Base-by-base conservation (phyloP, 2,329 filamentous ascomycete species). In the Geosmithia putterillii region DNA sequence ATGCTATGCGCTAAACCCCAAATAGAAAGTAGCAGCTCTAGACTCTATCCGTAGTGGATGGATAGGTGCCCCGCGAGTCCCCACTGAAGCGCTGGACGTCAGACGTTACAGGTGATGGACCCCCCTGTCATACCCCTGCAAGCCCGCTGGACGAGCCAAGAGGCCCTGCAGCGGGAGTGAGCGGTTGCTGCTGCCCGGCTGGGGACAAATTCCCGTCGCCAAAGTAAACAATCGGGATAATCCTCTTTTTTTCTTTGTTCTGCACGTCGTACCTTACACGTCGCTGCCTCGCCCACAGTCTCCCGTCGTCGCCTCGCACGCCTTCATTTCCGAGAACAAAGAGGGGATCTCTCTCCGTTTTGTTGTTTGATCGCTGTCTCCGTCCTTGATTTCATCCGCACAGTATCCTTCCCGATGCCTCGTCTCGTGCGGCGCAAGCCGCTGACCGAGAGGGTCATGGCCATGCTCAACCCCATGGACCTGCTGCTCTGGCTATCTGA, bases 401-500 rank as follows among this genome's bases (percentile, higher is more conserved):
- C n/a, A n/a, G n/a, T n/a, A 22, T 18, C 14, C 43, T 21, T 20
- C 19, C 41, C 20, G n/a, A 46, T 77, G 68, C 87, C 88, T 54
- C 81, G 82, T 55, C 75, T 95, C 48, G 80, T 98, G 52, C 87
- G 92, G 58, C 81, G 79, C 54, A 79, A 78, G 58, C 82, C 92
- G 59, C 74, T 95, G 52, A 59, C 66, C 23, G 83, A 96, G 71
- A 86, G 90, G 60, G 74, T 96, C 60, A 79, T 79, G 58, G 73
- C 84, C 45, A 79, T 79, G 60, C 68, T 95, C 46, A 90, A 96
- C 57, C 87, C 86, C 3, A 82, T 85, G 66, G 92, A 98, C 64
- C 85, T 90, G 56, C 66, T 92, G 43, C 77, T 98, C 17, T 95
- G 87, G 84, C 63, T 94, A 2, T 94, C 86, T 0, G 90, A 96